Percentiles rank a stretch among this genome's conserved stretches.
These are phyloP conservation scores for Turritis glabra DNA, from an alignment of 345 rosid genomes.

Conservation along the genomic window DNA sequence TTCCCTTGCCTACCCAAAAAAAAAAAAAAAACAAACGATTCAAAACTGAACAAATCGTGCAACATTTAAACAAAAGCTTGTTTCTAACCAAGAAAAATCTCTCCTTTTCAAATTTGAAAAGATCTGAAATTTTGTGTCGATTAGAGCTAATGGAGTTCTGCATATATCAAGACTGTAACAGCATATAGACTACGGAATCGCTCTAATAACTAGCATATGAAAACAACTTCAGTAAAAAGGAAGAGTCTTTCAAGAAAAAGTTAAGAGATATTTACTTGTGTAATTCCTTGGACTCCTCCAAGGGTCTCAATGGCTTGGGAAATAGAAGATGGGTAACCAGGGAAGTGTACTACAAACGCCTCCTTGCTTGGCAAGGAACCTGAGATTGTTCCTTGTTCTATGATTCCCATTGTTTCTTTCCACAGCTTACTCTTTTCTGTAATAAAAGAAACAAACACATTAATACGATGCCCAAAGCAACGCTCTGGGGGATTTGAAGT, in stretches of 20 bases:
- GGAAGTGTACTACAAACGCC: conserved; percentile 71
- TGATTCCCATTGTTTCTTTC: conserved; percentile 56
- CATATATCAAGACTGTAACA: background rate
- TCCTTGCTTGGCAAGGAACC: conserved; percentile 68
- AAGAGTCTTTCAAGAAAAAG: background rate
- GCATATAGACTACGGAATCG: background rate
- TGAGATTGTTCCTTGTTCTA: conserved; percentile 60
- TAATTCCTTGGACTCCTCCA: conserved; percentile 70
- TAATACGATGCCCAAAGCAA: background rate
- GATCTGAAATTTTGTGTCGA: background rate
- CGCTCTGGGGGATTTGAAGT: background rate
- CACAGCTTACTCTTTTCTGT: background rate
- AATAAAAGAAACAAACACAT: conserved; percentile 10
- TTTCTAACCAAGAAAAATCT: background rate
- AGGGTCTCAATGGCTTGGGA: conserved; percentile 77
- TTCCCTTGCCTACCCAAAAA: conserved; percentile 56
- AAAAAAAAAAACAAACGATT: conserved; percentile 2
- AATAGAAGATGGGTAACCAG: conserved; percentile 82
- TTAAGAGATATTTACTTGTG: conserved; percentile 44
- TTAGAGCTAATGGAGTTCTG: background rate
- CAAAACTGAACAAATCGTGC: background rate
- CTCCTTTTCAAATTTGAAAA: background rate
- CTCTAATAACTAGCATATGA: background rate
- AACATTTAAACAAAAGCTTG: background rate
- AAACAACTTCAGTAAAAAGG: background rate